Base-by-base conservation (phyloP, 192 early-diverging fungal species). In the Spizellomyces punctatus region DNA sequence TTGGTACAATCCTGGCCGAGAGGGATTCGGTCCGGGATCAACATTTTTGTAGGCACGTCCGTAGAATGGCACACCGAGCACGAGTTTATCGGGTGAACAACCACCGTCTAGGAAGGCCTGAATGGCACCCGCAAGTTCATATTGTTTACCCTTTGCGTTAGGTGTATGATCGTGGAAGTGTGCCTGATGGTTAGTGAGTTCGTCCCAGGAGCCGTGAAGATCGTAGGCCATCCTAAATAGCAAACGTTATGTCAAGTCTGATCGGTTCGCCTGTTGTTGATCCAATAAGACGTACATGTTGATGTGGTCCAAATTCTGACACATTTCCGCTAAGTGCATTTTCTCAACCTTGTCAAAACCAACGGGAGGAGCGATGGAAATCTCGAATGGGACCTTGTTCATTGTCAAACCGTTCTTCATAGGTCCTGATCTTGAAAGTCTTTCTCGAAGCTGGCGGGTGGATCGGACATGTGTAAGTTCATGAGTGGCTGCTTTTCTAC, bases 271-370 rank as follows among this genome's bases (percentile, higher is more conserved):
- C 3, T 3, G 27, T 36, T 36, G 27, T 36, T 3, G 27, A 36
- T 36, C 27, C 27, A 36, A 36, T 36, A 54, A 54, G 14, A 0
- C 52, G 2, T 19, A 54, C 52, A 73, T 57, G 65, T 77, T 74
- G 69, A 76, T 45, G 46, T 56, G 63, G 57, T 76, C 75, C 10
- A 76, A 14, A 14, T 55, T 10, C n/a, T 64, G 12, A 69, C 75
- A 76, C 19, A 76, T 50, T n/a, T 58, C 50, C 41, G 47, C 43
- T 22, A 74, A 45, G 43, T 72, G 59, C 47, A 76, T 17, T 63
- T 76, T 76, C 46, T 76, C 63, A 49, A 77, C 64, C 72, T 77
- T 77, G 66, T 77, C 76, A 14, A 45, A 21, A n/a, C 76, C 76
- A 50, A 65, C 71, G n/a, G 75, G 75, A 44, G 75, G 54, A 6